Base-by-base conservation (phyloP, 2,329 filamentous ascomycete genomes). In the Fusarium gaditjirri region DNA sequence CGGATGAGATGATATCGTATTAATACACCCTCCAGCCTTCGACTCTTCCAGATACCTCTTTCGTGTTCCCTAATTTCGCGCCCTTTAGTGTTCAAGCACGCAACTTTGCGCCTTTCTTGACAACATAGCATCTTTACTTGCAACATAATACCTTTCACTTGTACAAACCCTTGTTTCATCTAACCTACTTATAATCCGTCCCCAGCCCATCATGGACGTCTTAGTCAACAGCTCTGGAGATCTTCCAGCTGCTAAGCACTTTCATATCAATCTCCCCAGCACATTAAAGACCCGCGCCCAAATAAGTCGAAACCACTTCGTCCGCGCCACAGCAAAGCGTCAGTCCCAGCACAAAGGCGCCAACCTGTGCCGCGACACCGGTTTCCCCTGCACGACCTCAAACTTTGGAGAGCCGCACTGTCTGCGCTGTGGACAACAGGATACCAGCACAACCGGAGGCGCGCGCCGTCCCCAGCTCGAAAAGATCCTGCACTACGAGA, bases 301-400 rank as follows among this genome's bases (percentile, higher is more conserved):
- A 21, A 76, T 69, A 27, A 74, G 75, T 9, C 75, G 71, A 56
- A 79, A 78, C 56, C 76, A 80, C 60, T 71, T 79, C 35, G 68
- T 81, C 61, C 80, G 80, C 59, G 77, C 76, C 49, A 75, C 76
- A 42, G 79, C 79, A 23, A 80, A 80, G 65, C 78, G 77, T 21
- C 74, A 79, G 46, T 75, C 74, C 21, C 72, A 75, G n/a, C 50
- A 49, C 53, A 71, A 63, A 39, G 60, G 68, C 39, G 50, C 63
- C 23, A 60, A 64, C 23, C n/a, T 71, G 23, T 78, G 76, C 33
- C 71, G 67, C 60, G 72, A 77, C 14, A 70, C 73, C 10, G 72
- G 75, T 17, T 41, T 77, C 21, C 58, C 62, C 36, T 77, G 76
- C n/a, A 73, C 75, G 8, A 68, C 60, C 19, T 57, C 64, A 1